phyloP scores from a whole-genome alignment of 495 filamentous ascomycete species.

The Podospora pseudocomata region DNA sequence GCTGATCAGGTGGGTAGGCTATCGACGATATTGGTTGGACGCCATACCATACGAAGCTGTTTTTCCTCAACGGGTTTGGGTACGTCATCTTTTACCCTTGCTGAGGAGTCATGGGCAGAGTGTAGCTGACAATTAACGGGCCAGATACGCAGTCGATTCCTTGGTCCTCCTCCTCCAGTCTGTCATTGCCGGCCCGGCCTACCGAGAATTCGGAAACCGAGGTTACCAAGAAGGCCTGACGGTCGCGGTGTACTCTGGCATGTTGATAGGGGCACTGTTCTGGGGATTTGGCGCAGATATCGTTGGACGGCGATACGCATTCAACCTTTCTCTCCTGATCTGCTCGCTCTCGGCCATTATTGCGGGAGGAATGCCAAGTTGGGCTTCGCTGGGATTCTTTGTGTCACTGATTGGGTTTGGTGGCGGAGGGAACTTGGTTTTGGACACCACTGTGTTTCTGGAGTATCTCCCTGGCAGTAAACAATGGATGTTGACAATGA shows the following conservation, averaged over 20 bases:
- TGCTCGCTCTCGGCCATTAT: constrained; percentile 63
- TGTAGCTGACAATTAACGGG: not conserved
- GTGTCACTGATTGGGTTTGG: constrained; percentile 68
- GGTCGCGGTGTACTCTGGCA: constrained; percentile 63
- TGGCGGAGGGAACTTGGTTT: constrained; percentile 67
- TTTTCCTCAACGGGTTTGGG: constrained; percentile 64
- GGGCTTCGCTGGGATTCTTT: constrained; percentile 61
- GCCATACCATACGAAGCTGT: constrained; percentile 64
- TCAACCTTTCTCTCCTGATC: constrained; percentile 67
- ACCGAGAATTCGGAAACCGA: constrained; percentile 53
- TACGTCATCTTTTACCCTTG: constrained; percentile 30
- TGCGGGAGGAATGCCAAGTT: constrained; percentile 68
- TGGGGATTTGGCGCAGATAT: constrained; percentile 77
- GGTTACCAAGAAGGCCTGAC: constrained; percentile 55
- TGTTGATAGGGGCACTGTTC: constrained; percentile 70
- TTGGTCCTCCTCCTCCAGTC: constrained; percentile 63
- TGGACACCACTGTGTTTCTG: constrained; percentile 72
- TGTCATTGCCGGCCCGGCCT: constrained; percentile 57
- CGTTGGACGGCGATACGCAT: constrained; percentile 68
- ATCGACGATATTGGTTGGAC: constrained; percentile 75
- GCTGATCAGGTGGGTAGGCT: constrained; percentile 58
- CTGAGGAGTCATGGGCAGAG: not conserved
- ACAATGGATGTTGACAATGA: constrained; percentile 71
- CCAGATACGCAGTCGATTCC: constrained; percentile 65
- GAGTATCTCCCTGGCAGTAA: constrained; percentile 74